phyloP scores from a whole-genome alignment of 345 rosid species.

The Combretum micranthum region DNA sequence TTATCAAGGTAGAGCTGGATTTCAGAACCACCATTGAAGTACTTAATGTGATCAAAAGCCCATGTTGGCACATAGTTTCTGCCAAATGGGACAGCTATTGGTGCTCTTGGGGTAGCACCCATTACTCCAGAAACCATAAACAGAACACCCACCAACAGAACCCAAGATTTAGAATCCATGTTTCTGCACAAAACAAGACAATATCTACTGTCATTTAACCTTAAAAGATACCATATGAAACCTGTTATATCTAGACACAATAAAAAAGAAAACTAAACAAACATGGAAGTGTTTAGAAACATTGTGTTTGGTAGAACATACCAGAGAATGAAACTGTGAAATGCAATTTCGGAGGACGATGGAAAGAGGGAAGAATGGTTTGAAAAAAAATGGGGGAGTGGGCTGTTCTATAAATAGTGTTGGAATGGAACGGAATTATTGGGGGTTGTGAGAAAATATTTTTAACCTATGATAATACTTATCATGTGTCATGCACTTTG shows the following conservation, averaged over 20 bases:
- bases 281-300: too few relatives aligned
- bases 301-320: too few relatives aligned
- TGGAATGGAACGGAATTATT: constrained; percentile 2
- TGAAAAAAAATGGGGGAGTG: background rate
- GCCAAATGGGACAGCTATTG: constrained; percentile 58
- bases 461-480: background rate
- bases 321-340: too few relatives aligned
- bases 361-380: background rate
- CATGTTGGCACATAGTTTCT: constrained; percentile 81
- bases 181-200: constrained; percentile 1
- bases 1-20: constrained; percentile 69
- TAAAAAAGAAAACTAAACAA: background rate
- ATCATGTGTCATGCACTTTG: background rate
- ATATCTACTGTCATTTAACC: background rate
- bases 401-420: constrained; percentile 7
- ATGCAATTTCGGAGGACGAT: background rate
- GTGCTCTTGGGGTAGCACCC: constrained; percentile 49
- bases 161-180: constrained; percentile 25
- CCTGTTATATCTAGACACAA: background rate
- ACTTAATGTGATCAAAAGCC: constrained; percentile 92
- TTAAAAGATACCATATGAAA: too few relatives aligned
- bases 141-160: constrained; percentile 24
- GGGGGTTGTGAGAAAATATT: background rate
- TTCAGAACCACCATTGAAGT: constrained; percentile 62
- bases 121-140: constrained; percentile 39